Conservation (phyloP, 2,329 filamentous ascomycete species). For the Cordyceps farinosa region DNA sequence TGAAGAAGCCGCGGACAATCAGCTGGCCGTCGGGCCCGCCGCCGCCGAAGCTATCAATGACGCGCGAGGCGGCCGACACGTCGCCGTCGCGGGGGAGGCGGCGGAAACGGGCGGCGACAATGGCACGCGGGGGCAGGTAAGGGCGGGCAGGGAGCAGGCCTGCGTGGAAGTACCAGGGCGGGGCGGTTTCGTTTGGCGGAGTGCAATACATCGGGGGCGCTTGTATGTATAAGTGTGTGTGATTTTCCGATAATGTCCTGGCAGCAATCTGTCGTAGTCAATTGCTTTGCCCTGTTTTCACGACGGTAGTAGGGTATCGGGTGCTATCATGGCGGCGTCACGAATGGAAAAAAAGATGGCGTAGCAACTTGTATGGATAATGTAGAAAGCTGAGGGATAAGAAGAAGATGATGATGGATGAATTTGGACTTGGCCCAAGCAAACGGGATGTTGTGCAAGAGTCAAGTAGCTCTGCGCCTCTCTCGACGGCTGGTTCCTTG, state of each 20-base stretch:
- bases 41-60: conserved; percentile 1
- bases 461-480: neutral
- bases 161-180: no score
- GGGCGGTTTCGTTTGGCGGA: neutral
- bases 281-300: neutral
- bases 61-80: neutral
- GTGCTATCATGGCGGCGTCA: neutral
- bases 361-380: neutral
- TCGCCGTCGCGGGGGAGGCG: neutral
- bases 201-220: neutral
- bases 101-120: neutral
- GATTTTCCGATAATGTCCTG: no score
- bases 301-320: neutral
- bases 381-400: neutral
- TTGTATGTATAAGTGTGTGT: neutral
- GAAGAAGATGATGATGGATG: neutral
- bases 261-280: neutral
- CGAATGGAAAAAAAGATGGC: neutral
- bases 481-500: neutral
- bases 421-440: neutral
- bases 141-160: neutral
- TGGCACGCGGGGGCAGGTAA: neutral
- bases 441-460: neutral
- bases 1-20: conserved; percentile 19
- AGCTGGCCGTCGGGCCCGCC: neutral